Base-by-base conservation (phyloP, 2,329 filamentous ascomycete species). In the Neofusicoccum ribis region DNA sequence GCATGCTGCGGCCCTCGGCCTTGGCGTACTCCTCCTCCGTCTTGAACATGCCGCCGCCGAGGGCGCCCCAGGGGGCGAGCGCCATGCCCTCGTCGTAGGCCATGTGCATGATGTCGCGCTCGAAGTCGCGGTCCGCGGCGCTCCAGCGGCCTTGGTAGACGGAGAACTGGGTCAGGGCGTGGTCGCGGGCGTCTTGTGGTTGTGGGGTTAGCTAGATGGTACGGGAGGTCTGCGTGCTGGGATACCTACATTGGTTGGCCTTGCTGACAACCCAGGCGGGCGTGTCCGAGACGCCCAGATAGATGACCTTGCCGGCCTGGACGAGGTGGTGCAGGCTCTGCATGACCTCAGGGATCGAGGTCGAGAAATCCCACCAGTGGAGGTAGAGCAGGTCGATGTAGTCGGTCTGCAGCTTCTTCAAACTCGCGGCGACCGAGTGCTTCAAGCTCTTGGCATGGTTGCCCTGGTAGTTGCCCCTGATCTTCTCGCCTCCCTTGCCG, bases 381-480 rank as follows among this genome's bases (percentile, higher is more conserved):
- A 75, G 56, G 66, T 77, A 77, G 60, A 73, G 74, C 9, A 77
- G 60, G 71, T 92, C 90, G 65, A 92, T 86, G 72, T 91, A 92
- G 61, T 86, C 82, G 0, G 89, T 91, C 76, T 88, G 83, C 62
- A 89, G 81, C 77, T 87, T 89, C 66, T 73, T 78, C 36, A 82
- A 67, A 9, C 74, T 77, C 6, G 74, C 76, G 34, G 77, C 75
- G 6, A 81, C 67, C 27, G 75, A 77, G 47, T 78, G 60, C 23
- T 72, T 74, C 34, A 81, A 71, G 15, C 71, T 74, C 67, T 79
- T 80, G 23, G 74, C 72, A 43, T 70, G 70, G 68, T 80, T 80
- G 1, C 81, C 81, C 9, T 73, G 74, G 64, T 75, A 82, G 69
- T 84, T 85, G 68, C 67, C 67, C 49, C 39, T 50, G 64, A 62